These are phyloP conservation scores for Zygnema cylindricum DNA, from an alignment of 139 green algal species.

Conservation along the genomic window DNA sequence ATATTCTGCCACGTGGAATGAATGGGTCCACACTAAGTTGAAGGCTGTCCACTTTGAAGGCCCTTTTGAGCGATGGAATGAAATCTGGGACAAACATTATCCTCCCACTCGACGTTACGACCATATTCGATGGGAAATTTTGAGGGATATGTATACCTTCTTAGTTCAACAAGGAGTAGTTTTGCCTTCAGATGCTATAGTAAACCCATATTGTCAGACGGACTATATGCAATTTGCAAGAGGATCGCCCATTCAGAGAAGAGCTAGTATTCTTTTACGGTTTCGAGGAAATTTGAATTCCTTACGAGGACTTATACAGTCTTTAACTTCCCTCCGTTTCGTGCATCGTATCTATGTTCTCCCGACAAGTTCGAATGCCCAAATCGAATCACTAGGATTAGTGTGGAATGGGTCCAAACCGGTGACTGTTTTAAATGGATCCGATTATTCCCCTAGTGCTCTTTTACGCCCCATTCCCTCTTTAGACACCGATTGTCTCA, in stretches of 20 bases:
- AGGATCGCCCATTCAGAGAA: conserved; percentile 21
- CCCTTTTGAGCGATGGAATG: conserved; percentile 39
- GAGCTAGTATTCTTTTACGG: conserved; percentile 4
- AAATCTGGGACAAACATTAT: conserved; percentile 38
- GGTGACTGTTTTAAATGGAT: neutral
- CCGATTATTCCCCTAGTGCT: conserved; percentile 1
- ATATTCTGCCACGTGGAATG: conserved; percentile 51
- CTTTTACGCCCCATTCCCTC: conserved; percentile 24
- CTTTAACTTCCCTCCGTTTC: conserved; percentile 24
- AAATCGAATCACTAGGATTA: neutral
- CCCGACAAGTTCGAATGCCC: neutral
- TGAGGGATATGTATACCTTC: conserved; percentile 29
- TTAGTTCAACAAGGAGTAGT: conserved; percentile 44
- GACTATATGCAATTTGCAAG: conserved; percentile 39
- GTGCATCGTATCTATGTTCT: conserved; percentile 43
- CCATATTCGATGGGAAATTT: conserved; percentile 29
- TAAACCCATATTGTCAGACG: conserved; percentile 37
- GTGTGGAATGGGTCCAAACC: conserved; percentile 33
- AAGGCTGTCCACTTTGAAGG: conserved; percentile 35
- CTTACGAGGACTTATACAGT: conserved; percentile 10
- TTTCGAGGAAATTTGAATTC: neutral
- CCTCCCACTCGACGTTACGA: conserved; percentile 39
- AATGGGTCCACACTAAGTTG: conserved; percentile 45
- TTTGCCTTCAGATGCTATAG: neutral
- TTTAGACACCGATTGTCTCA: conserved; percentile 29